Conservation (phyloP, 345 rosid species). For the Clarkia xantiana region DNA sequence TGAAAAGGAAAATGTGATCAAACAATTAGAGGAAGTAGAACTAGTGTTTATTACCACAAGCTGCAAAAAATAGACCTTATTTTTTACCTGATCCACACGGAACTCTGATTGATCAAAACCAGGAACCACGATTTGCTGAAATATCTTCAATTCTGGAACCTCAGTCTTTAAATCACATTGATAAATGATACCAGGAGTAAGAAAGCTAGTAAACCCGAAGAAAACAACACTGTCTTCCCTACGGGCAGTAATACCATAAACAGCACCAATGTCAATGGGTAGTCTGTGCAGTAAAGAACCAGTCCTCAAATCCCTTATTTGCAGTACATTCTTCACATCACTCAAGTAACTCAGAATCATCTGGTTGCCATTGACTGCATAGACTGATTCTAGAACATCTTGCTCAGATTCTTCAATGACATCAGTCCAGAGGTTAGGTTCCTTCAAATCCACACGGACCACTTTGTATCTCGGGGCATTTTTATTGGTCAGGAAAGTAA, state of each 20-base stretch:
- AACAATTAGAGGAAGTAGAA: background rate
- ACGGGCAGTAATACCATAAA: slow-evolving; percentile 46
- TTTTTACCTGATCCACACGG: slow-evolving; percentile 59
- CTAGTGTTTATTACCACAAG: too few relatives aligned
- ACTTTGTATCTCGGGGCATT: slow-evolving; percentile 82
- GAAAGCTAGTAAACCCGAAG: slow-evolving; percentile 68
- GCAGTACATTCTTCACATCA: slow-evolving; percentile 67
- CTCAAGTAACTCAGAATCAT: slow-evolving; percentile 74
- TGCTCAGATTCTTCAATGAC: slow-evolving; percentile 48
- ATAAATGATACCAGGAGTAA: slow-evolving; percentile 74
- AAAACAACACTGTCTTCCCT: slow-evolving; percentile 48
- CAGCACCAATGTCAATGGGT: slow-evolving; percentile 75
- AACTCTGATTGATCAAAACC: slow-evolving; percentile 69
- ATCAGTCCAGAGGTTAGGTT: slow-evolving; percentile 64
- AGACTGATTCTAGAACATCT: slow-evolving; percentile 73
- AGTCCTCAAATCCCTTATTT: slow-evolving; percentile 65
- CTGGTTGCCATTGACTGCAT: slow-evolving; percentile 50
- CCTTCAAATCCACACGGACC: slow-evolving; percentile 64
- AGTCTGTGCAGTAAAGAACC: slow-evolving; percentile 61
- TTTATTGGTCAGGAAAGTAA: slow-evolving; percentile 72
- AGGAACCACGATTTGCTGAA: slow-evolving; percentile 61
- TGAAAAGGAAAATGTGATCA: slow-evolving; percentile 12
- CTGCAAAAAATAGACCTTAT: too few relatives aligned
- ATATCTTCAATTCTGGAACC: slow-evolving; percentile 51
- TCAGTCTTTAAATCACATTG: slow-evolving; percentile 43